A percentile compares a stretch with the other conserved stretches of the same genome.
These are phyloP conservation scores for Teunomyces kruisii DNA, from an alignment of 805 yeast species.

Conservation along the genomic window DNA sequence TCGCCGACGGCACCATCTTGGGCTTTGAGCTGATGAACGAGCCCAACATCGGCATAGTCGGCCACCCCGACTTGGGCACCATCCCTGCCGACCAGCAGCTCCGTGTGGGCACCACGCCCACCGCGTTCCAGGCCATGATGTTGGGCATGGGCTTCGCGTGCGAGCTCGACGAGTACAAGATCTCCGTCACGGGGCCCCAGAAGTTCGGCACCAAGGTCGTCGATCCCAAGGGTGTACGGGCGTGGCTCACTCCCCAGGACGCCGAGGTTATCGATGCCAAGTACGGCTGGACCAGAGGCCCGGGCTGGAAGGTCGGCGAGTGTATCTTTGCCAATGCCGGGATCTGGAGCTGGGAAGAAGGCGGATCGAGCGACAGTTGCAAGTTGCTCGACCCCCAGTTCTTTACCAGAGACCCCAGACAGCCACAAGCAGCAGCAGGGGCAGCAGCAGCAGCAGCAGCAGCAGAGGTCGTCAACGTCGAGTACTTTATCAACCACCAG, in stretches of 20 bases:
- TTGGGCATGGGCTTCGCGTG: conserved; percentile 77
- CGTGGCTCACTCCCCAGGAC: conserved; percentile 63
- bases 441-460: no score
- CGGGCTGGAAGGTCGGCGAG: conserved; percentile 66
- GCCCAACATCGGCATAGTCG: conserved; percentile 76
- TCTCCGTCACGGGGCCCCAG: conserved; percentile 75
- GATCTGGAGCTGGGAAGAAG: conserved; percentile 59
- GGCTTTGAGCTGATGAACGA: conserved; percentile 88
- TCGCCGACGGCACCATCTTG: conserved; percentile 49
- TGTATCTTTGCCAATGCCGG: conserved; percentile 83
- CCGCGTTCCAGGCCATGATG: conserved; percentile 68
- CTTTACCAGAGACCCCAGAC: conserved; percentile 22
- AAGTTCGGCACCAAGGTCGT: conserved; percentile 55
- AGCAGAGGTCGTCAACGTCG: no score
- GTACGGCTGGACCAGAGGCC: conserved; percentile 69
- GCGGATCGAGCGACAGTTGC: conserved; percentile 21
- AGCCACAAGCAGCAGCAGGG: background rate
- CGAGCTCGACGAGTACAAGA: conserved; percentile 66
- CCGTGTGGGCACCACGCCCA: conserved; percentile 79
- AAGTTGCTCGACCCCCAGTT: conserved; percentile 28
- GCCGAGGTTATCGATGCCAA: conserved; percentile 47
- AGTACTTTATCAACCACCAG: conserved; percentile 59
- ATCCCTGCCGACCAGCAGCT: conserved; percentile 65
- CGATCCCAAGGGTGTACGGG: conserved; percentile 64
- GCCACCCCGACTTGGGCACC: conserved; percentile 51